Conservation (phyloP, 306 rosid genomes). For the Sesbania bispinosa region DNA sequence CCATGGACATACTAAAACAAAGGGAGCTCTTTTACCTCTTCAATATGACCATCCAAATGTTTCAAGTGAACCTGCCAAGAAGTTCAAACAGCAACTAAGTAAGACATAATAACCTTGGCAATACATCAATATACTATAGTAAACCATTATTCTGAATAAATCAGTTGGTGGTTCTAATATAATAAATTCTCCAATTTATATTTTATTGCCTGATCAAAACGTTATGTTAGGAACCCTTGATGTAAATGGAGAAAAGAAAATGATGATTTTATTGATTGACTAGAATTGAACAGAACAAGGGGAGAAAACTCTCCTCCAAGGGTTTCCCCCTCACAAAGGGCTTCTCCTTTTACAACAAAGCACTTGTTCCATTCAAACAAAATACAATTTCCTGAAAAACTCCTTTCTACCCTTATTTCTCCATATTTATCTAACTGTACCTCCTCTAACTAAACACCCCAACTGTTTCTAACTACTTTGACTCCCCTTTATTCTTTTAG, state of each 20-base stretch:
- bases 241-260: background rate
- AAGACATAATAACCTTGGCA: conserved; percentile 3
- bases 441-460: background rate
- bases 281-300: background rate
- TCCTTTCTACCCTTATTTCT: background rate
- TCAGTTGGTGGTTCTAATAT: background rate
- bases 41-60: conserved; percentile 95
- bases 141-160: background rate
- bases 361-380: background rate
- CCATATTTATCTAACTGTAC: background rate
- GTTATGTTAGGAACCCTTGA: background rate
- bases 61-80: conserved; percentile 75
- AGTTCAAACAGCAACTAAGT: background rate
- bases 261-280: background rate
- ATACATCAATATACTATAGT: background rate
- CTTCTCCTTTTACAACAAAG: background rate
- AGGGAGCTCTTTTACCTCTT: conserved; percentile 59
- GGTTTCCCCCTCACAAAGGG: background rate
- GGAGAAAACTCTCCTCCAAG: background rate
- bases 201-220: background rate
- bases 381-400: background rate
- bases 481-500: background rate
- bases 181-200: background rate
- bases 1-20: conserved; percentile 12
- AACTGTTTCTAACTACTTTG: background rate